Evolutionary conservation across 768 basidiomycete species (phyloP), one percentile per base, ranked within the genome.

Genomic region (Tylopilus subfusipes): DNA sequence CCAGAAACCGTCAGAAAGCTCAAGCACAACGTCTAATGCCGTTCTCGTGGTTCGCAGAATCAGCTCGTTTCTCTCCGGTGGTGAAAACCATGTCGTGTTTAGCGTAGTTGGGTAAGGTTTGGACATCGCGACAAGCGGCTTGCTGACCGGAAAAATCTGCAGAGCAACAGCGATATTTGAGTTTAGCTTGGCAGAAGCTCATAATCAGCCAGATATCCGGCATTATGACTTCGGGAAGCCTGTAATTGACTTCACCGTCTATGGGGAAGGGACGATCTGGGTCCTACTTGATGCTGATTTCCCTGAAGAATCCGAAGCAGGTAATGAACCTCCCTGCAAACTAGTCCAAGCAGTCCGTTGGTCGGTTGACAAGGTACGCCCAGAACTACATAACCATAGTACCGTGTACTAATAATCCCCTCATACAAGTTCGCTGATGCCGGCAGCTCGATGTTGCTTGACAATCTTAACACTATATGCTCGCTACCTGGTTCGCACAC

Each of bases 121-220:
- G 19, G 42, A 14, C 14, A 9, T 45, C 6, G 5, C 24, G 14
- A 31, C 16, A 11, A 33, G 14, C 39, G 14, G 44, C 42, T 50
- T 12, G 3, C 50, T 56, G 42, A 62, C 21, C 42, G 1, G 4
- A 14, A n/a, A 8, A 50, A 14, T 27, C 42, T 50, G 5, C 31
- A 92, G 90, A 19, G 80, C 82, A 4, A 83, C 85, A 1, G 88
- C 89, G 0, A 61, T 93, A 11, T 92, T 90, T 67, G 75, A 70
- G 46, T 74, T 73, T 69, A 66, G 58, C 54, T 71, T 61, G 70
- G 68, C 66, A 56, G 71, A 52, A 45, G 57, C 42, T 44, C 59
- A 38, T 49, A 61, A 56, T 42, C 60, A 38, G 39, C 59, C 55
- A 45, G 62, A 40, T 52, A 56, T 83, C 36, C 67, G 68, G 16